Conservation (phyloP, 192 early-diverging fungal genomes). For the Obelidium mucronatum region DNA sequence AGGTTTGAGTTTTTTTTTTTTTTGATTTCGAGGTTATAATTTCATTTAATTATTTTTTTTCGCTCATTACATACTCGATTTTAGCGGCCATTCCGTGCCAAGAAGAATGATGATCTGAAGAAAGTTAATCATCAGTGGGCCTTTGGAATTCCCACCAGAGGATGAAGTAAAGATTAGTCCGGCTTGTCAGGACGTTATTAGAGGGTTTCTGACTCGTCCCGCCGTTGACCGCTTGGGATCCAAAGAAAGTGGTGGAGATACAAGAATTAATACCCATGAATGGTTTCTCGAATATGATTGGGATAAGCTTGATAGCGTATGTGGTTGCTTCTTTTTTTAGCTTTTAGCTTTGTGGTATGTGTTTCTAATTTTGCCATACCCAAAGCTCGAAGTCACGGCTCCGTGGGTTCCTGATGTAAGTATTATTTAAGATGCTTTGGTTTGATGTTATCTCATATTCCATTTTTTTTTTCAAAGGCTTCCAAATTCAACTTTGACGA, state of each 20-base stretch:
- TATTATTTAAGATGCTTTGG: background rate
- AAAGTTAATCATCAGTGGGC: constrained; percentile 75
- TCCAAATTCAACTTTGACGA: constrained; percentile 87
- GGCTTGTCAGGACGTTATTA: constrained; percentile 33
- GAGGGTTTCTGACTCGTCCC: constrained; percentile 75
- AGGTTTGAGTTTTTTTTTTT: constrained; percentile 2
- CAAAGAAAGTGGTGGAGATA: constrained; percentile 73
- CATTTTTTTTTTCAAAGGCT: constrained; percentile 21
- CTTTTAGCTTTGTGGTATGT: too few species aligned
- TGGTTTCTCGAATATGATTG: constrained; percentile 53
- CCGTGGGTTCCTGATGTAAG: constrained; percentile 59
- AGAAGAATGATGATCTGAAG: constrained; percentile 75
- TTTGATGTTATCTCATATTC: background rate
- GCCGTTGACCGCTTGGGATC: constrained; percentile 79
- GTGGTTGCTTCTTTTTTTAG: too few species aligned
- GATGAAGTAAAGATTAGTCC: constrained; percentile 35
- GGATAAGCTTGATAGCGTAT: constrained; percentile 50
- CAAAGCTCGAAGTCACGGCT: constrained; percentile 47
- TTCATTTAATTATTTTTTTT: background rate
- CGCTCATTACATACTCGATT: background rate
- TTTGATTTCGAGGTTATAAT: constrained; percentile 5
- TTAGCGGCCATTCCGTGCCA: constrained; percentile 75
- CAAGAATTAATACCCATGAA: constrained; percentile 52
- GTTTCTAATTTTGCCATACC: too few species aligned
- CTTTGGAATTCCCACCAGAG: constrained; percentile 64